phyloP scores from a whole-genome alignment of 352 stramenopile species.

The Pythium dissotocum region DNA sequence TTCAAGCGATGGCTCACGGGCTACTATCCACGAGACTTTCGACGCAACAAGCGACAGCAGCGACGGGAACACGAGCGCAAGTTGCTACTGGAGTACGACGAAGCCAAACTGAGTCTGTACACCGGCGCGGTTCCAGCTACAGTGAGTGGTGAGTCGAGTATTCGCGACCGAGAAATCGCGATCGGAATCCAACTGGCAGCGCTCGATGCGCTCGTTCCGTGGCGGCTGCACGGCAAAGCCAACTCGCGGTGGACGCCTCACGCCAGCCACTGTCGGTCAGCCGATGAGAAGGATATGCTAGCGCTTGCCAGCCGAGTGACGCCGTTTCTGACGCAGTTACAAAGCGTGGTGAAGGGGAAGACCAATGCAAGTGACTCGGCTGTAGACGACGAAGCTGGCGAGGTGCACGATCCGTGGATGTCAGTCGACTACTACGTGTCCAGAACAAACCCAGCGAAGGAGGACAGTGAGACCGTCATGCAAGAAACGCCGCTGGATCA shows the following conservation, averaged over 20 bases:
- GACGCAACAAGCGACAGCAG: slow-evolving; percentile 22
- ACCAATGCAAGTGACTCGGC: not conserved
- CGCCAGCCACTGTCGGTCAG: not conserved
- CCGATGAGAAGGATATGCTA: slow-evolving; percentile 12
- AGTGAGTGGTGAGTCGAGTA: not conserved
- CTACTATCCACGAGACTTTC: slow-evolving; percentile 26
- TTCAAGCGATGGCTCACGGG: slow-evolving; percentile 21
- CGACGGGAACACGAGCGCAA: slow-evolving; percentile 20
- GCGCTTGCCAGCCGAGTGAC: slow-evolving; percentile 12
- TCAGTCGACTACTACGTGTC: slow-evolving; percentile 13
- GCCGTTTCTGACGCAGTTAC: slow-evolving; percentile 14
- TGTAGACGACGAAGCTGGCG: slow-evolving; percentile 24
- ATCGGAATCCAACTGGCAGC: slow-evolving; percentile 16
- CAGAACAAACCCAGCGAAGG: not conserved
- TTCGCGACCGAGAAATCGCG: slow-evolving; percentile 19
- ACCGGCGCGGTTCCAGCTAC: not conserved
- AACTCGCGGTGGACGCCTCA: slow-evolving; percentile 16
- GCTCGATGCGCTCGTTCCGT: slow-evolving; percentile 12
- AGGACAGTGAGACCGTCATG: not conserved
- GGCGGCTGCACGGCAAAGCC: slow-evolving; percentile 13
- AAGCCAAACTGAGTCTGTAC: slow-evolving; percentile 20
- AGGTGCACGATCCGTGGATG: slow-evolving; percentile 29
- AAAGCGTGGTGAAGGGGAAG: slow-evolving; percentile 21
- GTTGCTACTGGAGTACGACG: slow-evolving; percentile 20
- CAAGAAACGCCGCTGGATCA: slow-evolving; percentile 12